A percentile compares a stretch with the other conserved stretches of the same genome.
phyloP scores from a whole-genome alignment of 768 basidiomycete species.

The Pisolithus tinctorius region DNA sequence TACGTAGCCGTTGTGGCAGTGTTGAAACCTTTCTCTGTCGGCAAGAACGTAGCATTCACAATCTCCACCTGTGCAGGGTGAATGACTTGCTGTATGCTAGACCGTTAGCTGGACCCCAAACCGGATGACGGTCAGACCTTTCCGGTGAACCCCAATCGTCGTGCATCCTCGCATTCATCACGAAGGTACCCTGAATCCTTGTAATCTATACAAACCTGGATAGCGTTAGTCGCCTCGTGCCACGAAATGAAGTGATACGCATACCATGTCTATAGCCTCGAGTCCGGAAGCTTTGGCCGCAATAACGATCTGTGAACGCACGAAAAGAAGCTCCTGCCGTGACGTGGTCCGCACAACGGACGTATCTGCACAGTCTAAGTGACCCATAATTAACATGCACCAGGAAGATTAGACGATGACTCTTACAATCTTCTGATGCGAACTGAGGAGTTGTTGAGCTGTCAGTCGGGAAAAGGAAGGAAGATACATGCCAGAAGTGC shows the following conservation, averaged over 20 bases:
- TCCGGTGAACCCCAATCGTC: slow-evolving; percentile 83
- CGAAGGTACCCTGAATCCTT: slow-evolving; percentile 58
- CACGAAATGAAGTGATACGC: slow-evolving; percentile 3
- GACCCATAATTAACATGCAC: background rate
- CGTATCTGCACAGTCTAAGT: slow-evolving; percentile 82
- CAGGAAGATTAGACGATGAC: background rate
- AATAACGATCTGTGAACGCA: slow-evolving; percentile 76
- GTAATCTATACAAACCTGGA: slow-evolving; percentile 83
- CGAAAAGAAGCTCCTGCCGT: slow-evolving; percentile 71
- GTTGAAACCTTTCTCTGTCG: slow-evolving; percentile 54
- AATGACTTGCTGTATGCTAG: slow-evolving; percentile 73
- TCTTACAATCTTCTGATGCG: slow-evolving; percentile 88
- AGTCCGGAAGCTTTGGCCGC: slow-evolving; percentile 79
- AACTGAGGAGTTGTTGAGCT: slow-evolving; percentile 48
- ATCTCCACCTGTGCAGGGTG: slow-evolving; percentile 79
- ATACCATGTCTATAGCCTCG: slow-evolving; percentile 86
- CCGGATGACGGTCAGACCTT: slow-evolving; percentile 44
- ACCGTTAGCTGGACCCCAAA: slow-evolving; percentile 1
- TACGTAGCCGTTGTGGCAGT: background rate
- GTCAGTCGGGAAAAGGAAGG: background rate
- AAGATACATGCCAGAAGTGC: slow-evolving; percentile 46
- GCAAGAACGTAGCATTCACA: slow-evolving; percentile 76
- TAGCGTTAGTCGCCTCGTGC: slow-evolving; percentile 1
- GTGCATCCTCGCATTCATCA: slow-evolving; percentile 75
- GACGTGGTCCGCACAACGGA: slow-evolving; percentile 71